Percentiles rank a stretch among this genome's conserved stretches.
These are phyloP conservation scores for Albifimbria verrucaria DNA, from an alignment of 2,329 filamentous ascomycete genomes.

Conservation along the genomic window DNA sequence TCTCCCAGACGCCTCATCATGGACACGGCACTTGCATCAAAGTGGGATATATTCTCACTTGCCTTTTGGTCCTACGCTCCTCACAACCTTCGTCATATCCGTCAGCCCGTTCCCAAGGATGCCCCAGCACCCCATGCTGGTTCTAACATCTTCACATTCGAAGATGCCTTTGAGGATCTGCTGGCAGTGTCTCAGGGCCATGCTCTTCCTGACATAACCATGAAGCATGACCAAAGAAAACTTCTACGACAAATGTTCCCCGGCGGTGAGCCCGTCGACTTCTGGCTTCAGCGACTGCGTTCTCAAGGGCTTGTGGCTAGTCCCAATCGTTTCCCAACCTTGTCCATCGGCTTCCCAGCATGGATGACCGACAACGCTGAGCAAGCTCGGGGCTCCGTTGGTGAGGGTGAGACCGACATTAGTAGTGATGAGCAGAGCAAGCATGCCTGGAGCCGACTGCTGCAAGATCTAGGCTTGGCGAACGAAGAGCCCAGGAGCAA, in stretches of 20 bases:
- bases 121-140: slow-evolving; percentile 33
- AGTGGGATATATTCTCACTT: slow-evolving; percentile 18
- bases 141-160: slow-evolving; percentile 44
- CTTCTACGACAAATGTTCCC: slow-evolving; percentile 37
- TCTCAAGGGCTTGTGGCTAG: slow-evolving; percentile 34
- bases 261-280: slow-evolving; percentile 34
- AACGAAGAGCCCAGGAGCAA: no score
- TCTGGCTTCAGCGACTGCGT: slow-evolving; percentile 38
- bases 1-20: no score
- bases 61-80: slow-evolving; percentile 26
- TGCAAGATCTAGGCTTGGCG: not conserved
- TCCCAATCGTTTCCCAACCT: slow-evolving; percentile 17
- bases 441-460: not conserved
- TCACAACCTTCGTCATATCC: slow-evolving; percentile 37
- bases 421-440: not conserved
- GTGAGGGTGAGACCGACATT: no score
- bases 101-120: slow-evolving; percentile 45
- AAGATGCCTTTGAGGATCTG: slow-evolving; percentile 57
- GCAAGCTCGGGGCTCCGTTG: not conserved
- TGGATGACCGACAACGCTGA: slow-evolving; percentile 5
- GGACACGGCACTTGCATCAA: not conserved
- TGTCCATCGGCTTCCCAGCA: slow-evolving; percentile 1
- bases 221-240: slow-evolving; percentile 30
- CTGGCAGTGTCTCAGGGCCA: slow-evolving; percentile 43
- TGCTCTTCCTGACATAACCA: slow-evolving; percentile 36